Percentiles rank a stretch among this genome's conserved stretches.
phyloP scores from a whole-genome alignment of 2,329 filamentous ascomycete species.

The Mycosphaerelloides madeirae region DNA sequence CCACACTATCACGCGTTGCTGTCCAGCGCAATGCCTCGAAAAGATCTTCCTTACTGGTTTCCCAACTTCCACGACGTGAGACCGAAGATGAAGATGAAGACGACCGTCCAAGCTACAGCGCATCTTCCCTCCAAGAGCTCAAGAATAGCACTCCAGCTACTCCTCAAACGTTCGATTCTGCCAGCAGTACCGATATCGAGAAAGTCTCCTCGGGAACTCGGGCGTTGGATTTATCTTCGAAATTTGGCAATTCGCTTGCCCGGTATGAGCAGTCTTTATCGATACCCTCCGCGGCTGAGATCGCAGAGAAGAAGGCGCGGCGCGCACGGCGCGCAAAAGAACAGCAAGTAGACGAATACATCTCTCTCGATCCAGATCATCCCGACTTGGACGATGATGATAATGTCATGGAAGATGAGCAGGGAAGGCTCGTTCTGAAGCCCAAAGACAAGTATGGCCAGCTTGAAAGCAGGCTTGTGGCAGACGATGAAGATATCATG shows the following conservation, averaged over 20 bases:
- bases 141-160: slow-evolving; percentile 81
- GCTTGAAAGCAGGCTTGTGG: slow-evolving; percentile 64
- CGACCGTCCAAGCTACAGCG: slow-evolving; percentile 74
- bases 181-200: slow-evolving; percentile 33
- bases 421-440: slow-evolving; percentile 43
- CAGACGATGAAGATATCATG: slow-evolving; percentile 85
- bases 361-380: slow-evolving; percentile 60
- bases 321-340: slow-evolving; percentile 74
- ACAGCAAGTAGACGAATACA: slow-evolving; percentile 52
- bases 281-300: slow-evolving; percentile 75
- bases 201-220: slow-evolving; percentile 44
- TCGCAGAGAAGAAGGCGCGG: slow-evolving; percentile 84
- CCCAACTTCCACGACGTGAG: slow-evolving; percentile 45
- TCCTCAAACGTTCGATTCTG: slow-evolving; percentile 56
- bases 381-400: slow-evolving; percentile 39
- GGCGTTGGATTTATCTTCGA: slow-evolving; percentile 45
- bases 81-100: slow-evolving; percentile 55
- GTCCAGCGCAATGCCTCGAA: slow-evolving; percentile 63
- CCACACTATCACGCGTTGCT: slow-evolving; percentile 58
- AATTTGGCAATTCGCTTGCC: slow-evolving; percentile 51
- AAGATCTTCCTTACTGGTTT: slow-evolving; percentile 44
- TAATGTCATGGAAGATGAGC: slow-evolving; percentile 37
- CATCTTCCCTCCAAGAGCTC: slow-evolving; percentile 79
- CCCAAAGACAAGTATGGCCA: slow-evolving; percentile 56
- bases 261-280: slow-evolving; percentile 27